A percentile compares a stretch with the other conserved stretches of the same genome.
phyloP scores from a whole-genome alignment of 2,329 filamentous ascomycete species.

The Microdochium bolleyi region DNA sequence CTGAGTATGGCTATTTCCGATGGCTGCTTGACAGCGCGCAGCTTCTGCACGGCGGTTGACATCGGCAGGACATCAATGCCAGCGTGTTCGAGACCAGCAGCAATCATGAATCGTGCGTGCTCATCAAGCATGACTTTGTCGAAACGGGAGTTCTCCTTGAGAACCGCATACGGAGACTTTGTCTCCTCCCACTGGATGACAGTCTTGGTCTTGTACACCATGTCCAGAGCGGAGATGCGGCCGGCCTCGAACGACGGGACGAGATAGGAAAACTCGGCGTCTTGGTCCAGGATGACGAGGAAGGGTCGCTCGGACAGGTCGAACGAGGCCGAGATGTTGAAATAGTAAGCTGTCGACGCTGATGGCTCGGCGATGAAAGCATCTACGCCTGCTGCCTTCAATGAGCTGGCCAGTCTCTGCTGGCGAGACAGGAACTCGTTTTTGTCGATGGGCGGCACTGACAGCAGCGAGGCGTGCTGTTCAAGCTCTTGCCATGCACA shows the following conservation, averaged over 20 bases:
- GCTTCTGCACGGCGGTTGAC: constrained; percentile 13
- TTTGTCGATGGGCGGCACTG: constrained; percentile 14
- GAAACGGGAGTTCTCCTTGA: constrained; percentile 10
- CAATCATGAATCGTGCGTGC: constrained; percentile 19
- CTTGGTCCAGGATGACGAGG: constrained; percentile 13
- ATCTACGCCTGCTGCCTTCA: constrained; percentile 13
- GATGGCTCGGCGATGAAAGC: constrained; percentile 21
- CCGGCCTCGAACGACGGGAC: constrained; percentile 20
- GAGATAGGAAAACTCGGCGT: constrained; percentile 16
- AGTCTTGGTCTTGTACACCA: constrained; percentile 15
- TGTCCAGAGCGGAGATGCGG: constrained; percentile 17
- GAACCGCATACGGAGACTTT: constrained; percentile 14
- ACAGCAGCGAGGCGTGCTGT: constrained; percentile 12
- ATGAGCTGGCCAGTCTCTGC: constrained; percentile 10
- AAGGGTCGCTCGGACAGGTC: constrained; percentile 19
- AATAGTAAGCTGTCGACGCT: constrained; percentile 14
- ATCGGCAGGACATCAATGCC: constrained; percentile 18
- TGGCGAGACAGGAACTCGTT: constrained; percentile 17
- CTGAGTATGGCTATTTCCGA: constrained; percentile 16
- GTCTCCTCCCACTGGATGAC: constrained; percentile 18
- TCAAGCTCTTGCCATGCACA: constrained; percentile 17
- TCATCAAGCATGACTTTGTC: constrained; percentile 18
- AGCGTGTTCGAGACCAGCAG: constrained; percentile 13
- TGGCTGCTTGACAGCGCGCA: constrained; percentile 17
- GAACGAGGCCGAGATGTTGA: constrained; percentile 13